phyloP scores from a whole-genome alignment of 2,329 filamentous ascomycete genomes.

The Fusarium pseudonygamai region DNA sequence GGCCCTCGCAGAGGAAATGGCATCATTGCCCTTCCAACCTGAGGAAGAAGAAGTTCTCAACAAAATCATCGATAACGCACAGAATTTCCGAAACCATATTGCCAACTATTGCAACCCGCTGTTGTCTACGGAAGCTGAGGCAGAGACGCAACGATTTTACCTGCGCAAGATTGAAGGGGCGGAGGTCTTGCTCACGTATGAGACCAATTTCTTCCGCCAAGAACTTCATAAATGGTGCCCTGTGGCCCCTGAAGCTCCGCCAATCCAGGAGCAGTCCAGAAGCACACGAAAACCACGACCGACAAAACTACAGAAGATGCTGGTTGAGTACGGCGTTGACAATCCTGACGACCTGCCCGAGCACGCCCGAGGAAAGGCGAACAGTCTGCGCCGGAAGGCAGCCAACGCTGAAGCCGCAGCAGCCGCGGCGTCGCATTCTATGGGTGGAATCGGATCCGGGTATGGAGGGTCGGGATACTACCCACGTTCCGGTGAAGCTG shows the following conservation, averaged over 20 bases:
- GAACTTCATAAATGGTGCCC: constrained; percentile 95
- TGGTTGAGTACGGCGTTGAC: constrained; percentile 87
- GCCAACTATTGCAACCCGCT: constrained; percentile 82
- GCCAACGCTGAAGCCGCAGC: constrained; percentile 65
- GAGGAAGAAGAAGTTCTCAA: constrained; percentile 90
- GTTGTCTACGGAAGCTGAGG: constrained; percentile 83
- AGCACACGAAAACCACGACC: constrained; percentile 95
- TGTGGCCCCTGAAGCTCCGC: constrained; percentile 85
- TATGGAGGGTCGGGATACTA: constrained; percentile 44
- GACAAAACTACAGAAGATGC: constrained; percentile 95
- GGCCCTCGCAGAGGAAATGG: constrained; percentile 84
- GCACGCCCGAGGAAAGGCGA: constrained; percentile 80
- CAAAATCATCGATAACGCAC: constrained; percentile 87
- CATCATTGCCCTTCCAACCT: constrained; percentile 86
- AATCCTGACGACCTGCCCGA: constrained; percentile 91
- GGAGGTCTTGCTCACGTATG: constrained; percentile 87
- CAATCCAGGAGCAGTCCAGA: constrained; percentile 84
- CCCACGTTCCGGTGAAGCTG: constrained; percentile 28
- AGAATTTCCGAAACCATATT: constrained; percentile 85
- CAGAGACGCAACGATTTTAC: constrained; percentile 92
- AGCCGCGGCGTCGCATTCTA: constrained; percentile 41
- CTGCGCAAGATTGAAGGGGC: constrained; percentile 96
- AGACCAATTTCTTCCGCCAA: constrained; percentile 98
- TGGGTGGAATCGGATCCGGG: constrained; percentile 14
- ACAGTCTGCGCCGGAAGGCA: constrained; percentile 77